phyloP scores from a whole-genome alignment of 495 filamentous ascomycete species.

The Aspergillus campestris region DNA sequence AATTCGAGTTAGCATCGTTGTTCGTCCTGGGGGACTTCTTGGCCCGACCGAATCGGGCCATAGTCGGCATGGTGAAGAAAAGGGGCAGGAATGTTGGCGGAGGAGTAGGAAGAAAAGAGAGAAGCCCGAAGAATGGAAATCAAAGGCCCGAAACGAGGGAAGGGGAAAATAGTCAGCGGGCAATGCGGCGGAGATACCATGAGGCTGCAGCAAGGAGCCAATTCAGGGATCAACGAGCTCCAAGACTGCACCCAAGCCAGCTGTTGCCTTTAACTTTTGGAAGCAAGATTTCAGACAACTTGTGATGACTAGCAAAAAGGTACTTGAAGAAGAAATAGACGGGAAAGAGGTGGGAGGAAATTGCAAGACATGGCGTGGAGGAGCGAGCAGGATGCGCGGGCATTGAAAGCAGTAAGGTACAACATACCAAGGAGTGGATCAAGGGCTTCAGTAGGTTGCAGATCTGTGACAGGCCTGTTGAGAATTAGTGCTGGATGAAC shows the following conservation, averaged over 20 bases:
- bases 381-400: constrained; percentile 1
- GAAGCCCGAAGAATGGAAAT: constrained; percentile 1
- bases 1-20: constrained; percentile 21
- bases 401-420: constrained; percentile 3
- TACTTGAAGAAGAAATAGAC: not conserved
- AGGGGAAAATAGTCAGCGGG: not conserved
- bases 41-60: constrained; percentile 24
- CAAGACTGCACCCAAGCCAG: no score
- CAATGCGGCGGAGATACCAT: not conserved
- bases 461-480: constrained; percentile 15
- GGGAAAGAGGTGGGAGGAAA: not conserved
- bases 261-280: no score
- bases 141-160: not conserved
- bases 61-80: constrained; percentile 10
- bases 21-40: constrained; percentile 20
- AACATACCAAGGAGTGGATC: constrained; percentile 16
- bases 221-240: no score
- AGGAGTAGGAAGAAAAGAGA: constrained; percentile 1
- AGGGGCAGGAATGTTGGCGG: constrained; percentile 3
- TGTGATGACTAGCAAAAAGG: not conserved
- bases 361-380: not conserved
- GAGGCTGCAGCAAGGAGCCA: not conserved
- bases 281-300: no score
- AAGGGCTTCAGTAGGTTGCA: constrained; percentile 15
- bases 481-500: no score